Base-by-base conservation (phyloP, 2,329 filamentous ascomycete species). In the Colletotrichum limetticola region DNA sequence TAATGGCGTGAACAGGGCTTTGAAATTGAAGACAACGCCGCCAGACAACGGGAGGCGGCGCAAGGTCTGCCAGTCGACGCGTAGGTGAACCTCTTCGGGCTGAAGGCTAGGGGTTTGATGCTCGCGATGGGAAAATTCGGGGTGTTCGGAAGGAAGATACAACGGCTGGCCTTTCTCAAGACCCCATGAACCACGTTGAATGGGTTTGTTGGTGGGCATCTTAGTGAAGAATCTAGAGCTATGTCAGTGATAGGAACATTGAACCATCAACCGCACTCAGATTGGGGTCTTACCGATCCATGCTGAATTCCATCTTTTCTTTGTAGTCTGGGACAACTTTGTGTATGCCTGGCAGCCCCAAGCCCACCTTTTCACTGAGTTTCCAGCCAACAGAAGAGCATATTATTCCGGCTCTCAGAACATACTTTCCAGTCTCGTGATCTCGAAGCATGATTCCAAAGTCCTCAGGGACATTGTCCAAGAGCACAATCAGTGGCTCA, bases 51-150 rank as follows among this genome's bases (percentile, higher is more conserved):
- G 94, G 0, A 97, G 83, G 3, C 95, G 90, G 1, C 95, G 90
- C 4, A 97, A 84, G 0, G 95, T 97, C 82, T 97, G 95, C 94
- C 94, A 97, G 80, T 97, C 95, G 1, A 97, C 94, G 5, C 95
- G 89, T 1, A 97, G 84, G 74, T 92, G 85, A 75, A 93, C 85
- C 42, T 93, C 88, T 0, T 89, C 86, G 2, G 91, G 78, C 0
- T 82, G 83, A 6, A 96, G 83, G 24, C 84, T 82, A 0, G 87
- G 83, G 59, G 89, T 85, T 75, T 95, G 93, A 0, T 83, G 79
- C 1, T 86, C 83, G 22, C 93, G 90, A 42, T 90, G 85, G 53
- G 84, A 81, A 76, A 92, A 91, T 70, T 93, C 90, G 0, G 90
- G 89, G 76, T 94, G 87, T 1, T 90, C 91, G 0, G 91, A 89